Percentiles rank a stretch among this genome's conserved stretches.
phyloP scores from a whole-genome alignment of 1,284 basidiomycete species.

The Jaminaea rosea region DNA sequence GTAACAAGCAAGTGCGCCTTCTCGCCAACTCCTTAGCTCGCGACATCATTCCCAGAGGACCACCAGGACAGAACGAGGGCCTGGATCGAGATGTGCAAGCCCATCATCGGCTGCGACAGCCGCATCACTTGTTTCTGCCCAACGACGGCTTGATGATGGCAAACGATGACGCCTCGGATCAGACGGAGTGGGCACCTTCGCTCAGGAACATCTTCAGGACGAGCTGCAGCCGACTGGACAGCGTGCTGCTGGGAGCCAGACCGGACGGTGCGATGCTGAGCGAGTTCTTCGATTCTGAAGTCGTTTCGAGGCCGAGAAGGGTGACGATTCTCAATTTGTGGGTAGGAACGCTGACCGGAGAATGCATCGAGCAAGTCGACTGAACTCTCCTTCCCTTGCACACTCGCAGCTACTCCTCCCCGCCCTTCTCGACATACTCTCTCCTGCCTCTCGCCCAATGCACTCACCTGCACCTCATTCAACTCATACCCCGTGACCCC shows the following conservation, averaged over 20 bases:
- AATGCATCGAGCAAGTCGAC: background rate
- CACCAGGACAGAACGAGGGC: background rate
- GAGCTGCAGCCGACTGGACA: background rate
- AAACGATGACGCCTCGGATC: background rate
- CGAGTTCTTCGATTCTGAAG: background rate
- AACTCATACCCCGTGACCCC: background rate
- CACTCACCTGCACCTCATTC: too few species aligned
- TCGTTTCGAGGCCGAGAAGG: background rate
- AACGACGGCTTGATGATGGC: background rate
- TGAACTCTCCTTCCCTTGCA: background rate
- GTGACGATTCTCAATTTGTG: constrained; percentile 1
- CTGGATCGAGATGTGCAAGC: background rate
- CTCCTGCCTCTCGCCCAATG: too few species aligned
- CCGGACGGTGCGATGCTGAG: background rate
- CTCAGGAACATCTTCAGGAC: background rate
- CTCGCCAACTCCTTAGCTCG: background rate
- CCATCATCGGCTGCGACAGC: too few species aligned
- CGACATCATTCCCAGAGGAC: too few species aligned
- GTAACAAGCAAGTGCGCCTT: background rate
- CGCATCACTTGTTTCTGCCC: background rate
- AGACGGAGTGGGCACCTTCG: background rate
- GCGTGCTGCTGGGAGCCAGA: background rate
- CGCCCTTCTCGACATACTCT: background rate
- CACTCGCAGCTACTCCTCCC: background rate
- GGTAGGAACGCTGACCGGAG: background rate